phyloP scores from a whole-genome alignment of 2,329 filamentous ascomycete genomes.

The Arachnomyces sp. region DNA sequence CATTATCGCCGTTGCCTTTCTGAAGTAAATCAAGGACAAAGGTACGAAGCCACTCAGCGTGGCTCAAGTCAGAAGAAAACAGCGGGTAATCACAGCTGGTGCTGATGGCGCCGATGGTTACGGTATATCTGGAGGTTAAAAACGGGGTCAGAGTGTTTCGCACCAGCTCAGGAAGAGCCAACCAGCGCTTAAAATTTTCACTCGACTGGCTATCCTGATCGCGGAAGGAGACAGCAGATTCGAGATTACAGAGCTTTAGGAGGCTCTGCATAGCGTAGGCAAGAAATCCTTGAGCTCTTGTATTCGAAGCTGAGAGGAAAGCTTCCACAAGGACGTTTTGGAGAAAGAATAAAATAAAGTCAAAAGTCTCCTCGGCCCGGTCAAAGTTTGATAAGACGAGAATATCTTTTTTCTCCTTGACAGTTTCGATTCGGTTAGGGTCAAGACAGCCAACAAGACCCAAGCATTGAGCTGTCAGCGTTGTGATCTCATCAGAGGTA shows the following conservation, averaged over 20 bases:
- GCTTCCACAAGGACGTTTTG: constrained; percentile 83
- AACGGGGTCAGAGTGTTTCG: constrained; percentile 84
- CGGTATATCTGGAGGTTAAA: constrained; percentile 70
- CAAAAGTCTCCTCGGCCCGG: constrained; percentile 65
- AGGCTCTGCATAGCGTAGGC: constrained; percentile 94
- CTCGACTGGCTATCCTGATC: constrained; percentile 50
- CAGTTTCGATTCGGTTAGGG: constrained; percentile 76
- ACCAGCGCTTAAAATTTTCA: constrained; percentile 66
- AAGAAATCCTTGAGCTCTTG: constrained; percentile 79
- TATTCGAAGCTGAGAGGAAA: constrained; percentile 84
- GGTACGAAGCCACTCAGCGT: constrained; percentile 72
- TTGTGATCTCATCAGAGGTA: constrained; percentile 58
- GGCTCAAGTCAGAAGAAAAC: constrained; percentile 60
- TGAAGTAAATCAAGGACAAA: constrained; percentile 77
- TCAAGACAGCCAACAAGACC: constrained; percentile 89
- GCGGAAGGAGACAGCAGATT: constrained; percentile 45
- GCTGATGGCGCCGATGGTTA: constrained; percentile 53
- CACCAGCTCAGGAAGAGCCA: constrained; percentile 65
- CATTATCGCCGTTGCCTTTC: constrained; percentile 66
- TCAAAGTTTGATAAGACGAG: constrained; percentile 84
- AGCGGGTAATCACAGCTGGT: constrained; percentile 65
- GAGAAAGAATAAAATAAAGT: constrained; percentile 79
- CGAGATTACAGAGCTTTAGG: constrained; percentile 68
- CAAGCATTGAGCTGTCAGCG: constrained; percentile 71
- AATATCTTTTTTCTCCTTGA: constrained; percentile 72